Conservation (phyloP, 1,284 basidiomycete genomes). For the Kwoniella shivajii region DNA sequence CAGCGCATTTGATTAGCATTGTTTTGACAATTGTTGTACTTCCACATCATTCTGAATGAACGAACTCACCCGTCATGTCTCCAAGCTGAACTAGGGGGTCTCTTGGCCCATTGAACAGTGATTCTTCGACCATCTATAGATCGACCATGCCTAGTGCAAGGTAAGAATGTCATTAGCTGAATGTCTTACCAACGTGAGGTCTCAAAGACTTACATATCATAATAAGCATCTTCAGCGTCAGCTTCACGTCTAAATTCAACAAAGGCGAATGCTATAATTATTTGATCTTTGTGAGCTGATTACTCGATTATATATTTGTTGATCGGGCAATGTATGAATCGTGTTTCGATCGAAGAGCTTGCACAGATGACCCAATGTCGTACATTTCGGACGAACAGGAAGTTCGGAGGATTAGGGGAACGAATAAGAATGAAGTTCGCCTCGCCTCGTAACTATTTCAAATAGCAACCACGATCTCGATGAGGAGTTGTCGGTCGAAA, state of each 20-base stretch:
- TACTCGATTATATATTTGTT: not conserved
- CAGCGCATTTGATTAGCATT: no score
- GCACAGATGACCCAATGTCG: no score
- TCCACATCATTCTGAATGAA: not conserved
- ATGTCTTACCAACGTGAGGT: not conserved
- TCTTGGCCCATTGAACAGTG: slow-evolving; percentile 88
- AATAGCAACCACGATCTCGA: no score
- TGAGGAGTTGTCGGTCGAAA: not conserved
- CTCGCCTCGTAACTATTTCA: no score
- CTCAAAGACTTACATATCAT: slow-evolving; percentile 71
- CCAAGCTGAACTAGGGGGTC: slow-evolving; percentile 83
- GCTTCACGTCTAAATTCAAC: slow-evolving; percentile 81
- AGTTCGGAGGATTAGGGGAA: no score
- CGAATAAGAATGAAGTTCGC: no score
- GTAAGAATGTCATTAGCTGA: not conserved
- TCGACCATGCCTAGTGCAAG: slow-evolving; percentile 69
- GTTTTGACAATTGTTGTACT: not conserved
- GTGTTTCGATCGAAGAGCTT: no score
- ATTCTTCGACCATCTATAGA: slow-evolving; percentile 78
- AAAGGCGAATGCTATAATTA: slow-evolving; percentile 78
- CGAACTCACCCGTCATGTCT: slow-evolving; percentile 63
- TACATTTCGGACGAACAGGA: no score
- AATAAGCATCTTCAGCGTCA: slow-evolving; percentile 86
- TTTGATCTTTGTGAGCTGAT: slow-evolving; percentile 38
- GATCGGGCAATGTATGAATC: not conserved